Evolutionary conservation across 176 grass and related monocot species (phyloP).

Genomic region (Musa acuminata): DNA sequence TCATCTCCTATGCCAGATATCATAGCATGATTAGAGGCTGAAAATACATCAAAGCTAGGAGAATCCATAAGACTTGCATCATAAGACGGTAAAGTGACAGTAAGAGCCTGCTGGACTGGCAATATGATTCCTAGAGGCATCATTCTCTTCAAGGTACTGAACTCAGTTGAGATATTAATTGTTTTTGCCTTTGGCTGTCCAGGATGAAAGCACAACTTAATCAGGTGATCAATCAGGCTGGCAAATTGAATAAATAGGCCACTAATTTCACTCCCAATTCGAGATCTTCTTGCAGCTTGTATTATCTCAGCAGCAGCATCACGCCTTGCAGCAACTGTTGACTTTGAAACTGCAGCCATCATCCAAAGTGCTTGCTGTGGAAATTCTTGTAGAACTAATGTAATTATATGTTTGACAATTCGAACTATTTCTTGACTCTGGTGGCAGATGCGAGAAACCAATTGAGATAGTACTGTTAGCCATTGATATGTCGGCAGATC

Average conservation of each 20-base stretch:
- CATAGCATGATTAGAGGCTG: constrained; percentile 71
- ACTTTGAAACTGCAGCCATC: constrained; percentile 98
- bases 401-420: constrained; percentile 66
- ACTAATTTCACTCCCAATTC: constrained; percentile 41
- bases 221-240: constrained; percentile 72
- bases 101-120: constrained; percentile 88
- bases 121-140: constrained; percentile 96
- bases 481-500: constrained; percentile 94
- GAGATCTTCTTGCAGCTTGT: constrained; percentile 58
- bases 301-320: constrained; percentile 86
- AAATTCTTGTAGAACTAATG: constrained; percentile 61
- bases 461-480: constrained; percentile 94
- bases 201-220: constrained; percentile 86
- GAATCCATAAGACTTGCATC: constrained; percentile 50
- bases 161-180: constrained; percentile 87
- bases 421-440: constrained; percentile 61
- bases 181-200: constrained; percentile 61
- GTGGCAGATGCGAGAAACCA: constrained; percentile 93
- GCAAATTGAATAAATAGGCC: constrained; percentile 71
- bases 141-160: constrained; percentile 98
- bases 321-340: constrained; percentile 60
- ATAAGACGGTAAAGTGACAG: constrained; percentile 79
- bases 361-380: constrained; percentile 98
- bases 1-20: constrained; percentile 88
- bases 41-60: constrained; percentile 70